A percentile compares a stretch with the other conserved stretches of the same genome.
Evolutionary conservation across 106 monocot species (phyloP).

Genomic region (Cymbidium sinense): DNA sequence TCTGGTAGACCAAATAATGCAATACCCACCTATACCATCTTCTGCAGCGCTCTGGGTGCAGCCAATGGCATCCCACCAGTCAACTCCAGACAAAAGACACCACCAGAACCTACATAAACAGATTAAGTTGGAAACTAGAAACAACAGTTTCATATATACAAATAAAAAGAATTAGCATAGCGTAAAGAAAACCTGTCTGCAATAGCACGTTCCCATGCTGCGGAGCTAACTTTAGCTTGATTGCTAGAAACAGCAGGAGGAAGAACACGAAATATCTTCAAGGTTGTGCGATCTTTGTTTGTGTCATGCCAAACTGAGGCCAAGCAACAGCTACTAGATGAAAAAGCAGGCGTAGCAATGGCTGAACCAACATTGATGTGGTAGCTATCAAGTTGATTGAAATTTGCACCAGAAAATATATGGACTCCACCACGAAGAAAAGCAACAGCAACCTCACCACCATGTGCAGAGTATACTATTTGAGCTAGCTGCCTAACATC

Average conservation of each 20-base stretch:
- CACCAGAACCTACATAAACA: slow-evolving; percentile 82
- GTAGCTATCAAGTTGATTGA: slow-evolving; percentile 81
- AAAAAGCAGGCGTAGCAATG: slow-evolving; percentile 93
- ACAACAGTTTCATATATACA: background rate
- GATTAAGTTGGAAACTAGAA: background rate
- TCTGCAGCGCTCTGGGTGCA: slow-evolving; percentile 98
- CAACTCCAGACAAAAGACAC: slow-evolving; percentile 89
- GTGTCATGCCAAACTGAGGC: slow-evolving; percentile 99
- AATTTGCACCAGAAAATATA: slow-evolving; percentile 76
- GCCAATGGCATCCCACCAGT: slow-evolving; percentile 99
- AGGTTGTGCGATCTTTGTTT: slow-evolving; percentile 68
- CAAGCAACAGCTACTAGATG: slow-evolving; percentile 89
- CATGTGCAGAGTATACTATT: slow-evolving; percentile 96
- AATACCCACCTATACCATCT: slow-evolving; percentile 82
- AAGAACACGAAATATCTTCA: slow-evolving; percentile 95
- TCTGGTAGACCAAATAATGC: background rate
- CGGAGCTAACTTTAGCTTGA: slow-evolving; percentile 69
- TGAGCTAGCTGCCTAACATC: slow-evolving; percentile 96
- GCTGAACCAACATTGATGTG: slow-evolving; percentile 90
- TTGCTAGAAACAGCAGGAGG: slow-evolving; percentile 60
- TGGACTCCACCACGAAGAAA: slow-evolving; percentile 96
- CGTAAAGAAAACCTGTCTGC: slow-evolving; percentile 59
- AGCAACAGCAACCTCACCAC: slow-evolving; percentile 94
- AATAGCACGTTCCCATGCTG: slow-evolving; percentile 91
- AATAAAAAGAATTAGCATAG: background rate